These are phyloP conservation scores for Quercus glauca DNA, from an alignment of 306 rosid genomes.

Conservation along the genomic window DNA sequence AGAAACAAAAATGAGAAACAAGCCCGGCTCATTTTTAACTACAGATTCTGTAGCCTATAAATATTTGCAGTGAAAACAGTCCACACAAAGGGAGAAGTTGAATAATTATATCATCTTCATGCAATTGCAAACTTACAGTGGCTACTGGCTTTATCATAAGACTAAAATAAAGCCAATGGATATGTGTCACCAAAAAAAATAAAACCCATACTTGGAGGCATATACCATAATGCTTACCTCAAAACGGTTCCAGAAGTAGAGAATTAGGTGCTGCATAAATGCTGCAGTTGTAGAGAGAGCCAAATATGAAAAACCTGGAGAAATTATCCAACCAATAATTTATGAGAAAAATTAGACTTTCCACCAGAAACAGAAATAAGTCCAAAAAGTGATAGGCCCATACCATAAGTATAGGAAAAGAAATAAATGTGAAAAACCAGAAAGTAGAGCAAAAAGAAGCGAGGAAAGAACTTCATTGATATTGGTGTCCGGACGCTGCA, in stretches of 20 bases:
- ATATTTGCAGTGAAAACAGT: not conserved
- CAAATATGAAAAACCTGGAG: conserved; percentile 92
- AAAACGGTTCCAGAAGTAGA: conserved; percentile 95
- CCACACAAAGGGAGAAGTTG: not conserved
- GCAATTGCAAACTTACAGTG: not conserved
- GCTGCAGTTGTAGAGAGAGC: conserved; percentile 98
- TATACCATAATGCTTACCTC: conserved; percentile 50
- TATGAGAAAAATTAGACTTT: not conserved
- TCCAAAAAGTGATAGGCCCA: conserved; percentile 7
- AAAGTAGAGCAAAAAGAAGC: conserved; percentile 94
- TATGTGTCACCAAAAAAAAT: not conserved
- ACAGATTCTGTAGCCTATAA: not conserved
- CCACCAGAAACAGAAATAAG: not conserved
- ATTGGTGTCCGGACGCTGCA: conserved; percentile 99
- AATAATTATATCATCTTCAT: not conserved
- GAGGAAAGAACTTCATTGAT: conserved; percentile 99
- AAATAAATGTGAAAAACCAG: conserved; percentile 96
- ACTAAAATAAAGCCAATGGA: not conserved
- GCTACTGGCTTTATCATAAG: not conserved
- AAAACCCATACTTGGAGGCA: not conserved
- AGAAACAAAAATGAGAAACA: not conserved
- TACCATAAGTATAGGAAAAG: conserved; percentile 95
- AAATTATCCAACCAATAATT: conserved; percentile 3
- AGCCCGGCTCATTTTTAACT: not conserved
- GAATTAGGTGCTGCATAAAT: conserved; percentile 93